Percentiles rank a stretch among this genome's conserved stretches.
Evolutionary conservation across 331 rosid genomes (phyloP).

Genomic region (Pyracantha coccinea): DNA sequence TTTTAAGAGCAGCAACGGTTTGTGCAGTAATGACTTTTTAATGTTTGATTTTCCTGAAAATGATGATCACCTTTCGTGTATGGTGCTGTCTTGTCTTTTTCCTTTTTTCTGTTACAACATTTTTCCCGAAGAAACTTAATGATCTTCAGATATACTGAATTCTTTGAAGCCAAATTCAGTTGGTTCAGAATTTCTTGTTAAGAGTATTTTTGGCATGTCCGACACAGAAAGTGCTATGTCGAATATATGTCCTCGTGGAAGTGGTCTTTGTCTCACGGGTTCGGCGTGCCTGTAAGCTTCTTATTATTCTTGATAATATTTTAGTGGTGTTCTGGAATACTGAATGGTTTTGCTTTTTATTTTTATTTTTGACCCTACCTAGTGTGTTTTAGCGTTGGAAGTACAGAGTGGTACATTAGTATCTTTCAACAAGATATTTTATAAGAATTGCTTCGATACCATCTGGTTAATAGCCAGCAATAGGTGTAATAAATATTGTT

Average conservation of each 20-base stretch:
- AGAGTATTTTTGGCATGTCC: slow-evolving; percentile 50
- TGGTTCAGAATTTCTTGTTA: slow-evolving; percentile 38
- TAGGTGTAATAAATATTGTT: neutral
- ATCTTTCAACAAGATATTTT: neutral
- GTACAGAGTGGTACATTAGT: neutral
- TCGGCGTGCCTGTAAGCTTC: slow-evolving; percentile 64
- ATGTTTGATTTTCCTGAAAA: neutral
- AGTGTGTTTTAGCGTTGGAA: neutral
- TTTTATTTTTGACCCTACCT: neutral
- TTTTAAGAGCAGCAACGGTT: neutral
- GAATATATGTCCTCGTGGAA: slow-evolving; percentile 28
- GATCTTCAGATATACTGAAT: slow-evolving; percentile 56
- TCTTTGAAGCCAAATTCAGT: slow-evolving; percentile 47
- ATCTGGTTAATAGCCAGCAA: neutral
- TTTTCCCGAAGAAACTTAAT: slow-evolving; percentile 17
- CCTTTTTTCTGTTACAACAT: neutral
- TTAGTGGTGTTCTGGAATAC: neutral
- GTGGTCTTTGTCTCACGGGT: slow-evolving; percentile 27
- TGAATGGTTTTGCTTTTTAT: neutral
- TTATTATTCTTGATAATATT: neutral
- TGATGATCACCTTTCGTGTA: neutral
- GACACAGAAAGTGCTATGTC: slow-evolving; percentile 25
- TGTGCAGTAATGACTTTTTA: neutral
- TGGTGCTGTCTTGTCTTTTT: neutral
- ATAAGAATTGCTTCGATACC: neutral